Base-by-base conservation (phyloP, 148 eudicot genomes). In the Amaranthus cruentus region DNA sequence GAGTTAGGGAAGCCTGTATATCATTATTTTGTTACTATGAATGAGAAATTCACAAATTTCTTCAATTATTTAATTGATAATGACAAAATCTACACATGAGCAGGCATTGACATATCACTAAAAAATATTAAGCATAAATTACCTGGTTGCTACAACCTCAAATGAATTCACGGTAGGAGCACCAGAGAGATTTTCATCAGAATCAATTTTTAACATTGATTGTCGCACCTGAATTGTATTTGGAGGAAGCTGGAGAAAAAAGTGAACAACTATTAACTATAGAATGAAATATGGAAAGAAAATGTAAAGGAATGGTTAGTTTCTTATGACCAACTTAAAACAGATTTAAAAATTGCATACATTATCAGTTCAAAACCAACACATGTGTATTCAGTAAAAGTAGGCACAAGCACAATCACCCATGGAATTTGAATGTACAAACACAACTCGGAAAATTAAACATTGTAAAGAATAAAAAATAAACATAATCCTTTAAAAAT, bases 91-190 rank as follows among this genome's bases (percentile, higher is more conserved):
- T 21, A 46, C 61, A 57, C 21, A 3, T 57, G 13, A 62, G 47
- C 13, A 62, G 42, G 9, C 55, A 67, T 21, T 6, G 28, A 18
- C 61, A 56, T 6, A 21, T 65, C 7, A 6, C 6, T 6, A 3
- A 1, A 13, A 1, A 42, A 7, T 4, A 42, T 6, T 13, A 50
- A 43, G 13, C 44, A 21, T 6, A 13, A 66, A 2, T 59, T 66
- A 94, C 98, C 97, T 94, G 9, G 83, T 81, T n/a, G 75, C 65
- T 47, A 88, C 89, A 72, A 94, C 85, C 82, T 91, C 96, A 82
- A 91, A 84, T 21, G 89, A 84, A 77, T 86, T 81, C 60, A 85
- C 80, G 18, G 77, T 61, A 46, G 74, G 81, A 67, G 62, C 57
- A 74, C 64, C 60, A 12, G 60, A 8, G 71, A 76, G 79, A 12